phyloP scores from a whole-genome alignment of 116 monocot species.

The Trichopus zeylanicus region DNA sequence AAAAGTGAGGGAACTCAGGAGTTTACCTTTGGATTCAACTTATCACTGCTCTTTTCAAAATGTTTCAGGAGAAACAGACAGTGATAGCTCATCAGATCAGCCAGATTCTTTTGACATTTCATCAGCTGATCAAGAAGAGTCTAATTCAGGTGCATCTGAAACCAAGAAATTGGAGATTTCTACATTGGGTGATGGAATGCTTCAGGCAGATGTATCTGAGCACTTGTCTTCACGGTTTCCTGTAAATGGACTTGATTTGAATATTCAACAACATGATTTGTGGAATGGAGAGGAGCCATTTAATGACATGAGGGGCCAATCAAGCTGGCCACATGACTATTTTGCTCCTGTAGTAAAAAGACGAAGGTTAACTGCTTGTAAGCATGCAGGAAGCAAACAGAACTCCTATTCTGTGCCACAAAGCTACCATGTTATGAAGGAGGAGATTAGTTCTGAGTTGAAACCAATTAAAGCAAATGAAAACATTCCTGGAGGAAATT shows the following conservation, averaged over 20 bases:
- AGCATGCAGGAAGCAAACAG: slow-evolving; percentile 7
- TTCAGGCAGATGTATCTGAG: slow-evolving; percentile 7
- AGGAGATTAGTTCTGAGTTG: background rate
- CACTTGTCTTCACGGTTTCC: slow-evolving; percentile 3
- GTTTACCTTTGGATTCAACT: slow-evolving; percentile 42
- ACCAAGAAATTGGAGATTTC: background rate
- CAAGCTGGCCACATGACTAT: slow-evolving; percentile 10
- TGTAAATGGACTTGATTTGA: slow-evolving; percentile 13
- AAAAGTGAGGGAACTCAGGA: slow-evolving; percentile 59
- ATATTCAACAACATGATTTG: background rate
- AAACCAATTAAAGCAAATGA: background rate
- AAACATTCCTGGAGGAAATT: background rate
- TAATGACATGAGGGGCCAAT: slow-evolving; percentile 12
- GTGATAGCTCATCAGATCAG: slow-evolving; percentile 16
- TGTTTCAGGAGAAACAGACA: slow-evolving; percentile 20
- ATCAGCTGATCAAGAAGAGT: background rate
- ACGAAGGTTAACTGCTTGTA: slow-evolving; percentile 38
- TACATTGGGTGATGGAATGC: background rate
- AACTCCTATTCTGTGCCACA: slow-evolving; percentile 4
- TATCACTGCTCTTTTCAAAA: slow-evolving; percentile 6
- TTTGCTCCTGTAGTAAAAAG: slow-evolving; percentile 31
- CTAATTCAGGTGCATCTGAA: background rate
- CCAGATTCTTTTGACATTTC: background rate
- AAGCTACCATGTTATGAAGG: slow-evolving; percentile 4
- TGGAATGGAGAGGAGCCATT: background rate